Percentiles rank a stretch among this genome's conserved stretches.
Conservation (phyloP, 2,329 filamentous ascomycete species). For the Ploettnerulaceae sp. region DNA sequence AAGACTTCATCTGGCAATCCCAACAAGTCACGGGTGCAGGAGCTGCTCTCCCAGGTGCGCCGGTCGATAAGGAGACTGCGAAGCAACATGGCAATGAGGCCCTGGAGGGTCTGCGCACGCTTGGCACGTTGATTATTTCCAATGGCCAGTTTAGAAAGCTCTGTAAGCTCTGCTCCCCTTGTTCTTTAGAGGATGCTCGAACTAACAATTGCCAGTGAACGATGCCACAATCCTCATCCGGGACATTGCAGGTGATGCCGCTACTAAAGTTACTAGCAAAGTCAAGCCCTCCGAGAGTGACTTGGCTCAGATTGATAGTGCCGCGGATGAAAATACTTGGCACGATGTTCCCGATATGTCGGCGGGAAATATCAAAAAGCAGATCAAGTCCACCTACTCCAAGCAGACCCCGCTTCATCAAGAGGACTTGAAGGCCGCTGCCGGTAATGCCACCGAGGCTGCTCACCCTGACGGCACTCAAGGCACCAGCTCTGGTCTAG, state of each 20-base stretch:
- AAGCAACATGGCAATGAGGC: constrained; percentile 81
- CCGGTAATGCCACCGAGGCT: constrained; percentile 50
- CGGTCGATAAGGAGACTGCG: constrained; percentile 70
- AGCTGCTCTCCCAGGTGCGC: constrained; percentile 57
- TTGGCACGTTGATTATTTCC: constrained; percentile 85
- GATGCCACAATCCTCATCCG: constrained; percentile 78
- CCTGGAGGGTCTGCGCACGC: constrained; percentile 76
- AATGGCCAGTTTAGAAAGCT: constrained; percentile 66
- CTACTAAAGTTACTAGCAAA: constrained; percentile 67
- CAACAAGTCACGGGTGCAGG: constrained; percentile 64
- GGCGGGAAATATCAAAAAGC: constrained; percentile 62
- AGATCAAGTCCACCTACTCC: constrained; percentile 57
- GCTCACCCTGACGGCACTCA: constrained; percentile 52
- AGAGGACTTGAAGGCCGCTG: constrained; percentile 57
- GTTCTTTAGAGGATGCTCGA: background rate
- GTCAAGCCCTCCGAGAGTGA: constrained; percentile 76
- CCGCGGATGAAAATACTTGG: constrained; percentile 90
- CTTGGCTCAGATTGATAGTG: constrained; percentile 70
- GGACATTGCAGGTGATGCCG: constrained; percentile 88
- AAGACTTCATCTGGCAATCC: constrained; percentile 96
- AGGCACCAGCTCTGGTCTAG: constrained; percentile 43
- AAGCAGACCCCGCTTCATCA: constrained; percentile 46
- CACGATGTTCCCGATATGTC: constrained; percentile 78
- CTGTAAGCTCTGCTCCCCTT: constrained; percentile 8
- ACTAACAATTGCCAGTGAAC: constrained; percentile 46